Percentiles rank a stretch among this genome's conserved stretches.
These are phyloP conservation scores for Guadua angustifolia DNA, from an alignment of 176 grass and related monocot genomes.

Conservation along the genomic window DNA sequence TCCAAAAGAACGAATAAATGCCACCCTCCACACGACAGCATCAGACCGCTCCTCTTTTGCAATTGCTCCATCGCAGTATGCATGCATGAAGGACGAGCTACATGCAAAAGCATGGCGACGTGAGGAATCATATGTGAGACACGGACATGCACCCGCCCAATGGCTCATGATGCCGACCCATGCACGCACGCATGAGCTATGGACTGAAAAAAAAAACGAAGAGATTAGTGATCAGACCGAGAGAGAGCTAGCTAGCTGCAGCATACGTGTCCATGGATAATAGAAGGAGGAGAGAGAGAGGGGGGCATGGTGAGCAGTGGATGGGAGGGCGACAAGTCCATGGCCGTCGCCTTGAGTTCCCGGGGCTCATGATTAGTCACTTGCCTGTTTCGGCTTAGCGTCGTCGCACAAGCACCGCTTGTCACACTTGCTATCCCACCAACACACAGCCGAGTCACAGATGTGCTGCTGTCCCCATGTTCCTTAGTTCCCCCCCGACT, in stretches of 20 bases:
- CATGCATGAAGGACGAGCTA: neutral
- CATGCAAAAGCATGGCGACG: neutral
- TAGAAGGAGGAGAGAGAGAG: neutral
- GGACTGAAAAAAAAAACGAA: neutral
- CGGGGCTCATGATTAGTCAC: slow-evolving; percentile 45
- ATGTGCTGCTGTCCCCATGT: slow-evolving; percentile 18
- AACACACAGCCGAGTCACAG: neutral
- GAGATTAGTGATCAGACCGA: neutral
- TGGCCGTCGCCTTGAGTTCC: slow-evolving; percentile 5
- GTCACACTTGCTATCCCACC: neutral
- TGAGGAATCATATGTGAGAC: neutral
- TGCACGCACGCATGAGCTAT: neutral
- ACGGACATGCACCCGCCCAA: neutral
- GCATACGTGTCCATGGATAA: neutral
- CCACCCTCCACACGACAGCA: neutral
- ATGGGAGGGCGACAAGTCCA: neutral
- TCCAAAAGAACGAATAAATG: neutral
- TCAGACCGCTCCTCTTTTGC: neutral
- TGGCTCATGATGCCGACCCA: neutral
- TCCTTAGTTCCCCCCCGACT: neutral
- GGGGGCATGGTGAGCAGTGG: neutral
- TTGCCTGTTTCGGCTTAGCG: slow-evolving; percentile 5
- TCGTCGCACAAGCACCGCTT: neutral
- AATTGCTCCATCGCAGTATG: too few species aligned
- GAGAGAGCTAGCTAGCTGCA: neutral